These are phyloP conservation scores for Chrysophaeum taylorii DNA, from an alignment of 352 stramenopile species.

Conservation along the genomic window DNA sequence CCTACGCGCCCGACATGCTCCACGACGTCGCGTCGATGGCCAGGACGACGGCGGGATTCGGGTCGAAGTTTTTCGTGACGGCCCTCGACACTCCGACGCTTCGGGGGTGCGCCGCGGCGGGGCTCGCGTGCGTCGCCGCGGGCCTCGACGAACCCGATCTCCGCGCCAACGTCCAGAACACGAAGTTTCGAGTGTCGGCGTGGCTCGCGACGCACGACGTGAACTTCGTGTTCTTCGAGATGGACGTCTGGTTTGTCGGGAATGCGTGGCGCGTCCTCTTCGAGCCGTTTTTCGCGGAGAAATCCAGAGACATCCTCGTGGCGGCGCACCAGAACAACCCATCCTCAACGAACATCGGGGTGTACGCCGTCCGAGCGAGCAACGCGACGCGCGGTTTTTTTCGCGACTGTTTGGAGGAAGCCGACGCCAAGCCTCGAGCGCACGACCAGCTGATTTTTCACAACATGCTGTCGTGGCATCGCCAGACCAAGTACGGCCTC, in stretches of 20 bases:
- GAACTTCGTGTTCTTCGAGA: constrained; percentile 35
- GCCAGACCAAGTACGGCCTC: background rate
- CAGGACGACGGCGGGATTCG: constrained; percentile 27
- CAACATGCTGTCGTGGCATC: background rate
- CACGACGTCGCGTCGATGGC: constrained; percentile 36
- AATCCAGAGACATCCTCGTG: constrained; percentile 20
- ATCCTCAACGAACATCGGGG: constrained; percentile 30
- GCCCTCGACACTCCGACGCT: constrained; percentile 29
- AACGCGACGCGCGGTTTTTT: constrained; percentile 28
- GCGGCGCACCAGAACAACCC: constrained; percentile 29
- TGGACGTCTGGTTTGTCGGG: constrained; percentile 38
- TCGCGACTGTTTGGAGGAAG: constrained; percentile 17
- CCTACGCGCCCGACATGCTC: constrained; percentile 33
- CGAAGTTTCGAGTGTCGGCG: constrained; percentile 29
- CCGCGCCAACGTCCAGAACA: constrained; percentile 21
- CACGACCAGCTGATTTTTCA: constrained; percentile 35
- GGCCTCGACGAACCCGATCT: background rate
- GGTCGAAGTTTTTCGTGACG: constrained; percentile 26
- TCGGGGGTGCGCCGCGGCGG: constrained; percentile 24
- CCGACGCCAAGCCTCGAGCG: constrained; percentile 15
- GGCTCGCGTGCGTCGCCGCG: constrained; percentile 16
- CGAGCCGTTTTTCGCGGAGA: constrained; percentile 16
- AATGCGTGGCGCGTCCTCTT: constrained; percentile 12
- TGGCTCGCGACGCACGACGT: constrained; percentile 15
- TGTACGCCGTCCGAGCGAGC: constrained; percentile 24